Evolutionary conservation across 345 rosid genomes (phyloP), one percentile per base, ranked within the genome.

Genomic region (Salix viminalis): DNA sequence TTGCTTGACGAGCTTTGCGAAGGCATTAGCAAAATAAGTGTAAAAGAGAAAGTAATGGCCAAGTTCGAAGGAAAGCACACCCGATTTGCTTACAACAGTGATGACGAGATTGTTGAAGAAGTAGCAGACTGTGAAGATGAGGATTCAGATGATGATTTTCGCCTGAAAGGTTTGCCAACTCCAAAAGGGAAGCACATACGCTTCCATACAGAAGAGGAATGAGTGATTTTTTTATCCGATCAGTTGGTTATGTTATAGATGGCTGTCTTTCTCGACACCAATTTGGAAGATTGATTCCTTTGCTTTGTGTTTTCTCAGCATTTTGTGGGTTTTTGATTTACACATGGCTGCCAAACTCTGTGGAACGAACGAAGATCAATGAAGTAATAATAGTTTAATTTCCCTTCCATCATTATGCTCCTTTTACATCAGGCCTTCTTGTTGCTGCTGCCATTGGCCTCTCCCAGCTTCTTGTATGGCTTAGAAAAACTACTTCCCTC

Each of bases 51-150:
- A 5, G 24, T 69, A 34, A 64, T 18, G 54, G 76, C 69, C 18
- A 74, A 71, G 19, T 86, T 85, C 42, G 62, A 70, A 13, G 96
- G 97, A 72, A 90, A 85, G 79, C 98, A 88, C 80, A 90, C 76
- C 32, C 85, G 91, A 67, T 93, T 90, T 71, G 76, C 84, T 58
- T 93, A 91, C 79, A 76, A 90, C 85, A 91, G 92, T 80, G 96
- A 95, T 13, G 93, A 82, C 64, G 98, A 91, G 54, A 84, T 89
- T 15, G 86, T 85, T 39, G 91, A 75, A 15, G 88, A 66, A 30
- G 87, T 79, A 42, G 75, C 7, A 7, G 54, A 16, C 34, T 67
- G 24, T 18, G 23, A 30, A 24, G 3, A 50, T 50, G 7, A 18
- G 7, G 30, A 28, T 28, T 28, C 30, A 28, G n/a, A 78, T 2